phyloP scores from a whole-genome alignment of 768 basidiomycete genomes.

The Podaxis sp. region DNA sequence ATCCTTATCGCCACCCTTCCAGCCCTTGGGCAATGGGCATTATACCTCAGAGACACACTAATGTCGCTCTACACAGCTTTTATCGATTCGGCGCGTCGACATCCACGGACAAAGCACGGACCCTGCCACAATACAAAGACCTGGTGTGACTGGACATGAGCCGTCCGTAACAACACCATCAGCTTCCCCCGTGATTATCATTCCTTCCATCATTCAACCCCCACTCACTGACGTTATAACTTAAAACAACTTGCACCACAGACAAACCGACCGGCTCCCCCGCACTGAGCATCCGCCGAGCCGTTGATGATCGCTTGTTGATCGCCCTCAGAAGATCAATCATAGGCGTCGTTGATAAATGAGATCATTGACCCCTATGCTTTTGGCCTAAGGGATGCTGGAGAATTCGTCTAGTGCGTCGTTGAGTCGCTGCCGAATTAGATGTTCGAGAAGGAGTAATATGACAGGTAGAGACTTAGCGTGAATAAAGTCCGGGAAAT shows the following conservation, averaged over 20 bases:
- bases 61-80: neutral
- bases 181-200: conserved; percentile 6
- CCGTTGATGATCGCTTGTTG: neutral
- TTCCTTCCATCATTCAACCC: conserved; percentile 6
- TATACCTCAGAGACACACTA: neutral
- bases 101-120: neutral
- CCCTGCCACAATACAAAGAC: neutral
- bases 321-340: neutral
- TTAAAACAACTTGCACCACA: no score
- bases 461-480: neutral
- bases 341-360: neutral
- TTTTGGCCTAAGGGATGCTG: neutral
- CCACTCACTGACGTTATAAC: no score
- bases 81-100: conserved; percentile 14
- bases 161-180: conserved; percentile 3
- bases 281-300: neutral
- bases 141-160: conserved; percentile 2
- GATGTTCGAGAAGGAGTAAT: neutral
- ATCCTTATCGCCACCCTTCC: neutral
- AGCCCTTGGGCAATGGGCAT: neutral
- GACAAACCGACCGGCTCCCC: neutral
- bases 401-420: neutral
- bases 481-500: neutral
- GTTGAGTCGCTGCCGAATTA: neutral
- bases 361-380: no score